Conservation (phyloP, 2,329 filamentous ascomycete species). For the Leptosphaerulina australis region DNA sequence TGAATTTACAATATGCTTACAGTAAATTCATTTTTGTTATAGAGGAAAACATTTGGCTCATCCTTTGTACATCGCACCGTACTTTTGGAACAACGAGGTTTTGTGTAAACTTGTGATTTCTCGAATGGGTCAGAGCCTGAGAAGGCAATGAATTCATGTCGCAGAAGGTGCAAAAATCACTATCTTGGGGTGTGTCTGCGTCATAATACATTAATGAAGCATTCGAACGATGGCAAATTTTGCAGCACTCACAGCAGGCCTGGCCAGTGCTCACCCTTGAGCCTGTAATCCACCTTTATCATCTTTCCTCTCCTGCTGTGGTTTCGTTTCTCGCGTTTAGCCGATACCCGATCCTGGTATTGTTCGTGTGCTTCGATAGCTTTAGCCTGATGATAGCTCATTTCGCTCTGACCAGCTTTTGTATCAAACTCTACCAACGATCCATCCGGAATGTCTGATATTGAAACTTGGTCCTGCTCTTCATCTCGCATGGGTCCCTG, state of each 20-base stretch:
- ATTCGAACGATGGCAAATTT: background rate
- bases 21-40: no score
- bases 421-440: background rate
- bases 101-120: no score
- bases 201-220: background rate
- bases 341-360: background rate
- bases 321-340: background rate
- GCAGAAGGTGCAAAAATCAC: background rate
- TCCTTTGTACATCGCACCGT: no score
- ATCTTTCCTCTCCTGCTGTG: background rate
- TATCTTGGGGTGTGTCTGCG: background rate
- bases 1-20: no score
- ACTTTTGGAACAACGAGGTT: no score
- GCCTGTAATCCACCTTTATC: background rate
- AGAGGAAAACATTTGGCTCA: no score
- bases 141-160: no score
- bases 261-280: background rate
- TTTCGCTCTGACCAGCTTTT: background rate
- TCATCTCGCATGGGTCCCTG: no score
- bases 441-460: background rate
- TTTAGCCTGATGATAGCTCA: background rate
- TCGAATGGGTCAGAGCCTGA: no score
- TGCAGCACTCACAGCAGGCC: background rate
- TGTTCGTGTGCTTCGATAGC: background rate
- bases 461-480: background rate